Evolutionary conservation across 1,284 basidiomycete genomes (phyloP).

Genomic region (Polyporus tsugae): DNA sequence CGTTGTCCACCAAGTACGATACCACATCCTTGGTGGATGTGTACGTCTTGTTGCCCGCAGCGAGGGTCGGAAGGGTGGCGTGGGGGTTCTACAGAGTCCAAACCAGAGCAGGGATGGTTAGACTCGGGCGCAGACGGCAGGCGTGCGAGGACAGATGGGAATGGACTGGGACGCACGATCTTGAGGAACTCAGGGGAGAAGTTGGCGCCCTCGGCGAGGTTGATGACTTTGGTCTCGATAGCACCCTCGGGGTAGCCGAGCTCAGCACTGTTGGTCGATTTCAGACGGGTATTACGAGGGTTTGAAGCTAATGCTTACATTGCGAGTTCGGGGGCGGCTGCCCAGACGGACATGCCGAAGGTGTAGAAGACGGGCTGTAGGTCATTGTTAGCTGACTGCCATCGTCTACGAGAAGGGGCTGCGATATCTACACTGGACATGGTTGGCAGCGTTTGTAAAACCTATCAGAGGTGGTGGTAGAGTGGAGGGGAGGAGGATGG

Average conservation of each 20-base stretch:
- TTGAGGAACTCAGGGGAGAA: slow-evolving; percentile 66
- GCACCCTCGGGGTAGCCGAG: slow-evolving; percentile 49
- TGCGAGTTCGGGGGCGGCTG: slow-evolving; percentile 57
- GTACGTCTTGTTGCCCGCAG: slow-evolving; percentile 52
- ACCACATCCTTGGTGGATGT: slow-evolving; percentile 58
- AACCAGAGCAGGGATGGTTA: neutral
- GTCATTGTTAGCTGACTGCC: neutral
- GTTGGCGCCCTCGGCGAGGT: slow-evolving; percentile 65
- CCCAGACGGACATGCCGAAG: slow-evolving; percentile 57
- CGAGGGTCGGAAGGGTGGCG: slow-evolving; percentile 64
- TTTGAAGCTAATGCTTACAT: slow-evolving; percentile 44
- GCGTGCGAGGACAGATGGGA: slow-evolving; percentile 9
- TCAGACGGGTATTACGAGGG: neutral
- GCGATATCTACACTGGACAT: slow-evolving; percentile 5
- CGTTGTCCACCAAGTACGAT: slow-evolving; percentile 55
- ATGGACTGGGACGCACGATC: slow-evolving; percentile 45
- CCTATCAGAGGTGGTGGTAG: neutral
- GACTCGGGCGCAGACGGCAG: neutral
- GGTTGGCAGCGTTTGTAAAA: neutral
- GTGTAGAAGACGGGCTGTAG: slow-evolving; percentile 53
- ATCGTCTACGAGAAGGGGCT: neutral
- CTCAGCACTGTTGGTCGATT: slow-evolving; percentile 46
- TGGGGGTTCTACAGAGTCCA: slow-evolving; percentile 52
- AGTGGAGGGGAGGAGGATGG: neutral
- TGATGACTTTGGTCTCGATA: slow-evolving; percentile 48